Conservation (phyloP, 768 basidiomycete species). For the Lepiota subincarnata region DNA sequence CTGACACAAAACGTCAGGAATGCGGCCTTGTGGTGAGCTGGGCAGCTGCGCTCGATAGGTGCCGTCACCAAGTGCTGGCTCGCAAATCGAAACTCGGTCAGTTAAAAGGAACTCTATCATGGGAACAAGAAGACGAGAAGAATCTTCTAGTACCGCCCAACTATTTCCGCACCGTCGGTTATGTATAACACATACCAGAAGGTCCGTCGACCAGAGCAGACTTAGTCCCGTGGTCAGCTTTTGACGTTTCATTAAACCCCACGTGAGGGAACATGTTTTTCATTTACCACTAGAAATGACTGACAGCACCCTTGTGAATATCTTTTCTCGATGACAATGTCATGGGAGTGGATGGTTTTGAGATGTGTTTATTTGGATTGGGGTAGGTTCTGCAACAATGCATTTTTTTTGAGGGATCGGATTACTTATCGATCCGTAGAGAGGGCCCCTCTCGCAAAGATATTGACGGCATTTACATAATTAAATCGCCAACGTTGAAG, state of each 20-base stretch:
- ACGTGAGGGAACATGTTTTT: neutral
- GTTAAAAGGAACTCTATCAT: neutral
- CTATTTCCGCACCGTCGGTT: neutral
- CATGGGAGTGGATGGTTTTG: too few relatives aligned
- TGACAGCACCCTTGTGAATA: neutral
- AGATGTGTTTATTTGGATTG: too few relatives aligned
- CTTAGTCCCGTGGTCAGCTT: neutral
- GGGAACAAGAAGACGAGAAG: neutral
- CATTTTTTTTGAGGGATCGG: too few relatives aligned
- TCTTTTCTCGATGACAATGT: neutral
- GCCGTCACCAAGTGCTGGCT: neutral
- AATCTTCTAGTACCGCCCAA: neutral
- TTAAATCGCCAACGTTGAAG: too few relatives aligned
- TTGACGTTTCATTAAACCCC: neutral
- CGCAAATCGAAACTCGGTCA: neutral
- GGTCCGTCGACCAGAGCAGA: neutral
- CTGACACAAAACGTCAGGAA: conserved; percentile 6
- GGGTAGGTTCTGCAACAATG: too few relatives aligned
- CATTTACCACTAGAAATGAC: neutral
- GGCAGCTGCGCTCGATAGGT: neutral
- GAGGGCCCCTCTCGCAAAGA: too few relatives aligned
- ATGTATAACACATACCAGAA: neutral
- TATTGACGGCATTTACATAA: too few relatives aligned
- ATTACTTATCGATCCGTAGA: too few relatives aligned
- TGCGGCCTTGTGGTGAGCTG: neutral